Conservation (phyloP, 2,329 filamentous ascomycete genomes). For the Drechslerella stenobrocha region DNA sequence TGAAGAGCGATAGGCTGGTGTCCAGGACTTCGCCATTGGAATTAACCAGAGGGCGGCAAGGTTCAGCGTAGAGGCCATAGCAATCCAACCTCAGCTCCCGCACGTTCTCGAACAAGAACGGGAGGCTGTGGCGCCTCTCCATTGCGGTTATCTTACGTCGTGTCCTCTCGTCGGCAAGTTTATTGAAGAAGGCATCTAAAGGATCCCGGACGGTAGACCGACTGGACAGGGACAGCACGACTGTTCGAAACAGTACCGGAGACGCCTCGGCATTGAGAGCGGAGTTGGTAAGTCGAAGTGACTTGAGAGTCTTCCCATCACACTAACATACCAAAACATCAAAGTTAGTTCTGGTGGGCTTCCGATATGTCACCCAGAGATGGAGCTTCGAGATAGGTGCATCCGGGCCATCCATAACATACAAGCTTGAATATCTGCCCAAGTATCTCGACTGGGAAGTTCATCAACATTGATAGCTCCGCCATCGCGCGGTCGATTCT, state of each 20-base stretch:
- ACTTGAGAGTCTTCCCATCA: too few species aligned
- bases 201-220: too few species aligned
- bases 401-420: background rate
- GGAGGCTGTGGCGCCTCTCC: background rate
- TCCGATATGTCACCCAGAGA: too few species aligned
- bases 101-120: constrained; percentile 6
- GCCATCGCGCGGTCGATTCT: background rate
- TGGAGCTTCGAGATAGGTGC: too few species aligned
- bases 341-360: too few species aligned
- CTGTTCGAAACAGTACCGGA: too few species aligned
- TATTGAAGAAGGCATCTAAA: too few species aligned
- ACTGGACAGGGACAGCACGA: too few species aligned
- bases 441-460: constrained; percentile 7
- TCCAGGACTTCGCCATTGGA: background rate
- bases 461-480: background rate
- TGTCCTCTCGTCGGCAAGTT: background rate
- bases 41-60: background rate
- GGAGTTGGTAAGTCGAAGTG: too few species aligned
- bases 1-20: background rate
- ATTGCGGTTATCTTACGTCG: background rate
- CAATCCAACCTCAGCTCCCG: background rate
- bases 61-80: constrained; percentile 2
- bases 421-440: background rate
- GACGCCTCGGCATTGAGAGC: too few species aligned
- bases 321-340: too few species aligned